Base-by-base conservation (phyloP, 208 protist genomes). In the Crithidia mellificae region DNA sequence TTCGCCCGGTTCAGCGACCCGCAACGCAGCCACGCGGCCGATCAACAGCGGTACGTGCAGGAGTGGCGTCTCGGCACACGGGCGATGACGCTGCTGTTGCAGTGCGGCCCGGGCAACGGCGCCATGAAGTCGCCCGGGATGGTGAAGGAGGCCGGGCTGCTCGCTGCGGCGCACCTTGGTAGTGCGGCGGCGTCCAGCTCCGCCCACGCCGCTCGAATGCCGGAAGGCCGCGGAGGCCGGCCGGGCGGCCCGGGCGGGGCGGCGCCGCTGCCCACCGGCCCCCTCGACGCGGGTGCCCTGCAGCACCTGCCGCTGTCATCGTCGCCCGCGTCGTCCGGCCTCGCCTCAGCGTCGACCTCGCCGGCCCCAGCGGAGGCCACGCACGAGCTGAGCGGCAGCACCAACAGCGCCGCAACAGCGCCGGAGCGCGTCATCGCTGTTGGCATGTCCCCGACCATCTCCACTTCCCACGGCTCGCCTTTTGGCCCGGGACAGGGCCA, bases 11-110 rank as follows among this genome's bases (percentile, higher is more conserved):
- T 46, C 38, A 53, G 46, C 17, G 67, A 65, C 20, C 67, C 67
- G 46, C 57, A 54, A 36, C 47, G n/a, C 24, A 72, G 47, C 38
- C 50, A 49, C 4, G 67, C 24, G 2, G 67, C 47, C 12, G 67
- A 65, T 17, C 57, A 39, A 3, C 57, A 64, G 41, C 67, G 58
- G 34, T 72, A 72, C 67, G 57, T 65, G 36, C 34, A 51, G 17
- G 38, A 61, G n/a, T 72, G 67, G 65, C 56, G 56, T 24, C 52
- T 72, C 56, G 65, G 41, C 41, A 34, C 46, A 3, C 55, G 30
- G 11, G 47, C 46, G 8, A 56, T 64, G 65, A 11, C 22, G 47
- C 22, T n/a, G 5, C 38, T 72, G 25, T 43, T 50, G 30, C 54
- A 64, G 56, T 36, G 46, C 19, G 58, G 44, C 4, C 2, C 15